phyloP scores from a whole-genome alignment of 2,329 filamentous ascomycete genomes.

The Trichoderma harzianum region DNA sequence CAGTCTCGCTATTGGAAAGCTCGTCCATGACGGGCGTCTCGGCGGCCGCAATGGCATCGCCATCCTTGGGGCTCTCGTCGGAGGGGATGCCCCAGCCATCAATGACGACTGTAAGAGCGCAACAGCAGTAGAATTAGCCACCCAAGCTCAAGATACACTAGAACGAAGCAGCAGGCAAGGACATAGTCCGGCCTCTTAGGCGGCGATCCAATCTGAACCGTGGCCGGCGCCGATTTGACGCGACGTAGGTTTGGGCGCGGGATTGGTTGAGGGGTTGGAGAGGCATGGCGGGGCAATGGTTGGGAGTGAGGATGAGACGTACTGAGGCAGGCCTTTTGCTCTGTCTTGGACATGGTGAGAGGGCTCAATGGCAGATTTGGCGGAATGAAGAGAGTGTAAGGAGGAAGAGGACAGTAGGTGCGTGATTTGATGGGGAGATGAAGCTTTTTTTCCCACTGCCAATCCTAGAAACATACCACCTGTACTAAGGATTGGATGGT shows the following conservation, averaged over 20 bases:
- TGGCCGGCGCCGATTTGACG: constrained; percentile 24
- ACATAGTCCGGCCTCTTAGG: constrained; percentile 34
- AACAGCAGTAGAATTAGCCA: constrained; percentile 58
- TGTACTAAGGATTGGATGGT: constrained; percentile 20
- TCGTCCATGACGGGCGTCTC: constrained; percentile 93
- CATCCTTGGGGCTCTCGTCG: constrained; percentile 75
- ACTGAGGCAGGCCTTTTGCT: constrained; percentile 62
- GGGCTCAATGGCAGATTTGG: constrained; percentile 2
- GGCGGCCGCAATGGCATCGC: constrained; percentile 92
- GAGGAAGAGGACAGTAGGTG: constrained; percentile 19
- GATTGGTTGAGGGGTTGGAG: constrained; percentile 2
- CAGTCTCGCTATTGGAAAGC: constrained; percentile 76
- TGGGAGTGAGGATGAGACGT: constrained; percentile 41
- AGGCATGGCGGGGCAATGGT: constrained; percentile 24
- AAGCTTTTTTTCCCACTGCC: constrained; percentile 6
- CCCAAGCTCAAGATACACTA: constrained; percentile 54
- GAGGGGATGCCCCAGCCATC: constrained; percentile 95
- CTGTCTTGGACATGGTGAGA: constrained; percentile 50
- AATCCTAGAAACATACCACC: constrained; percentile 12
- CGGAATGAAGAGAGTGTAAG: constrained; percentile 16
- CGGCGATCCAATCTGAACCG: constrained; percentile 18
- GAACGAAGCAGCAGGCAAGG: constrained; percentile 48
- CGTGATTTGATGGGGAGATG: constrained; percentile 30
- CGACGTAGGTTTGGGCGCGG: constrained; percentile 22
- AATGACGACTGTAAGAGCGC: constrained; percentile 76